These are phyloP conservation scores for Candida dajiaensis DNA, from an alignment of 805 yeast genomes.

Conservation along the genomic window DNA sequence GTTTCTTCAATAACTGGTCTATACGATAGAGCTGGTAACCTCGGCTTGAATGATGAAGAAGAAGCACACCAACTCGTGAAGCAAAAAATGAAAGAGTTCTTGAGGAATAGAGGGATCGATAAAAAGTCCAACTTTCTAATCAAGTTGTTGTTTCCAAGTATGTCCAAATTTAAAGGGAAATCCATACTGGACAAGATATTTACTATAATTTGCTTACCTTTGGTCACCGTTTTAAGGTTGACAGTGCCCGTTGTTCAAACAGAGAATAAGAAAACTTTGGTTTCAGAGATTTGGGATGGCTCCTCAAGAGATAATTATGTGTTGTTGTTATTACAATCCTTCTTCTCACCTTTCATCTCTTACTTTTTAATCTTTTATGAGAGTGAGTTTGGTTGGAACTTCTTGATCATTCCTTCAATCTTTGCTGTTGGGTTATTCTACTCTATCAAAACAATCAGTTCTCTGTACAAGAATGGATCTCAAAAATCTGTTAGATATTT, in stretches of 20 bases:
- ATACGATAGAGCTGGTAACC: neutral
- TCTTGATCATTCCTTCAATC: conserved; percentile 4
- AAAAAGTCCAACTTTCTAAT: conserved; percentile 1
- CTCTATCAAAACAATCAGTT: neutral
- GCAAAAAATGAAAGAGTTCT: conserved; percentile 2
- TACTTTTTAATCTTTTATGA: conserved; percentile 12
- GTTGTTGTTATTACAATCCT: conserved; percentile 26
- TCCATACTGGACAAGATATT: conserved; percentile 22
- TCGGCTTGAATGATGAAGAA: neutral
- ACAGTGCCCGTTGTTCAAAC: conserved; percentile 31
- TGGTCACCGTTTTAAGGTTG: conserved; percentile 27
- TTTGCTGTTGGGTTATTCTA: neutral
- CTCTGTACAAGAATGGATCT: conserved; percentile 1
- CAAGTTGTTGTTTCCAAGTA: conserved; percentile 26
- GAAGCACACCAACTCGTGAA: conserved; percentile 11
- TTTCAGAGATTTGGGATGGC: conserved; percentile 13
- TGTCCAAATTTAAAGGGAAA: conserved; percentile 23
- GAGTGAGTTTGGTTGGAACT: neutral
- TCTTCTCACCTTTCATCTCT: conserved; percentile 25
- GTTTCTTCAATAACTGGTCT: neutral
- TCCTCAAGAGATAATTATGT: conserved; percentile 9
- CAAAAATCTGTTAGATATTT: neutral
- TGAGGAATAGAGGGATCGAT: neutral
- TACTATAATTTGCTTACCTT: conserved; percentile 29
- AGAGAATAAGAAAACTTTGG: conserved; percentile 19